Percentiles rank a stretch among this genome's conserved stretches.
Evolutionary conservation across 2,329 filamentous ascomycete species (phyloP).

Genomic region (Epichloe hybrida): DNA sequence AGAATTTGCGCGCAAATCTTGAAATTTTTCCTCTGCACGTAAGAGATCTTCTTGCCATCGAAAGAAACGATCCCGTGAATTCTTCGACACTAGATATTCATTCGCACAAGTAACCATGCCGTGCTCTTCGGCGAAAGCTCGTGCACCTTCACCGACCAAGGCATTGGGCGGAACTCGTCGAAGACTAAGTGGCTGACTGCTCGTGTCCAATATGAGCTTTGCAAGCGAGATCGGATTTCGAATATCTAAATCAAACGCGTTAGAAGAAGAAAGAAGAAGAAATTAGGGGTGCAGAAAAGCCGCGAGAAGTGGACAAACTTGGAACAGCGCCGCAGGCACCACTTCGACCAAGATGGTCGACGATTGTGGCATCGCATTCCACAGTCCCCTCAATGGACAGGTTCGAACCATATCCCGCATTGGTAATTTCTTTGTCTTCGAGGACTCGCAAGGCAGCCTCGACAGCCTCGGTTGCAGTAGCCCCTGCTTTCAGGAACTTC

Average conservation of each 20-base stretch:
- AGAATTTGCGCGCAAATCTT: slow-evolving; percentile 12
- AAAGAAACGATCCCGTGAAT: slow-evolving; percentile 63
- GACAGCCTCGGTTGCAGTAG: slow-evolving; percentile 72
- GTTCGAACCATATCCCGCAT: slow-evolving; percentile 93
- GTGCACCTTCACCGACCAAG: slow-evolving; percentile 73
- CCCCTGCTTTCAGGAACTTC: slow-evolving; percentile 64
- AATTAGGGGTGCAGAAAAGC: no score
- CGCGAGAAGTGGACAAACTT: slow-evolving; percentile 42
- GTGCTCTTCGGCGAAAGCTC: slow-evolving; percentile 70
- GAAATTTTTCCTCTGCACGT: slow-evolving; percentile 37
- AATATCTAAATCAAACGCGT: slow-evolving; percentile 45
- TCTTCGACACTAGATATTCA: slow-evolving; percentile 66
- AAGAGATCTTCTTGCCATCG: slow-evolving; percentile 67
- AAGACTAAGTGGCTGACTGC: slow-evolving; percentile 64
- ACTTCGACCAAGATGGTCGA: slow-evolving; percentile 82
- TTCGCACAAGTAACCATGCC: slow-evolving; percentile 61
- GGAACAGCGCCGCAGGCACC: slow-evolving; percentile 85
- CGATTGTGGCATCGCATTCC: slow-evolving; percentile 87
- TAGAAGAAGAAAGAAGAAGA: not conserved
- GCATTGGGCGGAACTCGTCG: slow-evolving; percentile 86
- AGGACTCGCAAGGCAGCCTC: slow-evolving; percentile 78
- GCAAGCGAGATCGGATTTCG: slow-evolving; percentile 87
- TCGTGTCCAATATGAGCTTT: slow-evolving; percentile 66
- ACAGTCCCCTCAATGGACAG: slow-evolving; percentile 80
- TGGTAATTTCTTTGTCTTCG: slow-evolving; percentile 92